phyloP scores from a whole-genome alignment of 768 basidiomycete species.

The Trametes cingulata region DNA sequence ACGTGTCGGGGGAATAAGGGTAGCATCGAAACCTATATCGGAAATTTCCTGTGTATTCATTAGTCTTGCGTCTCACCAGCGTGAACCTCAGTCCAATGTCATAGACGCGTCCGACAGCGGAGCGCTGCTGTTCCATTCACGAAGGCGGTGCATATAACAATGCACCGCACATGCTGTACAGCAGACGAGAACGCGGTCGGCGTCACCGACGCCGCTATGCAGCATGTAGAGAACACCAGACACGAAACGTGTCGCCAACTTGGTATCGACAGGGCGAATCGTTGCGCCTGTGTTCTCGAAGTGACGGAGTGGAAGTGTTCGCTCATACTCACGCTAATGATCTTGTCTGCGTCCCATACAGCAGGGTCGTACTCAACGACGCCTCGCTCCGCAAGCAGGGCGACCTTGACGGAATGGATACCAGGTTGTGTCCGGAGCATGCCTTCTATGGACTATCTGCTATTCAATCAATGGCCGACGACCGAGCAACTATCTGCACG shows the following conservation, averaged over 20 bases:
- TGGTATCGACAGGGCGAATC: too few species aligned
- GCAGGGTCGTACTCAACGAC: constrained; percentile 86
- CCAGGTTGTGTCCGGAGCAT: constrained; percentile 83
- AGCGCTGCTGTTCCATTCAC: background rate
- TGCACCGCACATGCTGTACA: too few species aligned
- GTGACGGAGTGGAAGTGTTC: too few species aligned
- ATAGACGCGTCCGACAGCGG: background rate
- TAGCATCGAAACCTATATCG: constrained; percentile 91
- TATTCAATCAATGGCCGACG: background rate
- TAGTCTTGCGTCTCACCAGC: background rate
- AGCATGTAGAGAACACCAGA: too few species aligned
- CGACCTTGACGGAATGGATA: constrained; percentile 91
- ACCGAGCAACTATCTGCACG: constrained; percentile 25
- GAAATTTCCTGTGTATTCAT: constrained; percentile 70
- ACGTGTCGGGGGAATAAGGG: constrained; percentile 63
- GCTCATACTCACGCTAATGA: constrained; percentile 73
- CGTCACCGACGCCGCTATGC: too few species aligned
- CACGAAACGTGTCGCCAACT: too few species aligned
- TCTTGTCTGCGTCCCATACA: constrained; percentile 78
- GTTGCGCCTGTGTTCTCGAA: too few species aligned
- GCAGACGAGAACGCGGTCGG: too few species aligned
- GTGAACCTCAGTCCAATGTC: too few species aligned
- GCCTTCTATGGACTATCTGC: constrained; percentile 73
- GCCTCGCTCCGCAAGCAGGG: constrained; percentile 92
- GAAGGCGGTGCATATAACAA: background rate